Conservation (phyloP, 2,329 filamentous ascomycete genomes). For the Tolypocladium pustulatum region DNA sequence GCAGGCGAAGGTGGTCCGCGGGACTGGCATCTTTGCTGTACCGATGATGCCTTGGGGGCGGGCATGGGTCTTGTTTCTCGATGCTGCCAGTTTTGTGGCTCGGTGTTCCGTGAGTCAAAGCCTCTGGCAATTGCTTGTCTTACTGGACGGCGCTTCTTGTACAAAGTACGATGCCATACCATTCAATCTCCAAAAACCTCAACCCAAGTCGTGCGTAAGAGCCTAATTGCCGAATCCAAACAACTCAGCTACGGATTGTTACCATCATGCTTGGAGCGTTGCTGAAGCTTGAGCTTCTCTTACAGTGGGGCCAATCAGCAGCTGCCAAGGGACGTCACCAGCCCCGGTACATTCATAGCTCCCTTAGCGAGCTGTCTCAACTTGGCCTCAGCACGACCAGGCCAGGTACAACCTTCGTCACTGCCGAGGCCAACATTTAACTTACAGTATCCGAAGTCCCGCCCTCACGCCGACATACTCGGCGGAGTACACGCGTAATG, state of each 20-base stretch:
- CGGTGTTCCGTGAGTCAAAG: neutral
- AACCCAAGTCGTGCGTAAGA: neutral
- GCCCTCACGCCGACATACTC: neutral
- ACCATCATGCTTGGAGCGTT: neutral
- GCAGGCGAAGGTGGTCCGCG: too few species aligned
- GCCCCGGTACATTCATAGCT: neutral
- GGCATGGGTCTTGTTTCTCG: neutral
- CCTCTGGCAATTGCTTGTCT: neutral
- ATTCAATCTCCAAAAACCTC: neutral
- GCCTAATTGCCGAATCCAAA: neutral
- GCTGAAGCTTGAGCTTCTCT: neutral
- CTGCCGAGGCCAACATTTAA: neutral
- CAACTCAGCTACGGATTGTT: neutral
- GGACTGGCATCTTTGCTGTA: too few species aligned
- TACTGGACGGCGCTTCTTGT: neutral
- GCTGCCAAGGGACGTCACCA: neutral
- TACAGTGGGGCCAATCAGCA: neutral
- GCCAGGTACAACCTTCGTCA: neutral
- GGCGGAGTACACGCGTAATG: slow-evolving; percentile 21
- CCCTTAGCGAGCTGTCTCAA: neutral
- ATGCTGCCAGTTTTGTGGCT: neutral
- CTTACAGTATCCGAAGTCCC: neutral
- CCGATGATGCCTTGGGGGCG: too few species aligned
- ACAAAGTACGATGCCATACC: neutral
- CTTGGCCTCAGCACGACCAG: neutral